These are phyloP conservation scores for Wickerhamiella qilinensis DNA, from an alignment of 805 yeast species.

Conservation along the genomic window DNA sequence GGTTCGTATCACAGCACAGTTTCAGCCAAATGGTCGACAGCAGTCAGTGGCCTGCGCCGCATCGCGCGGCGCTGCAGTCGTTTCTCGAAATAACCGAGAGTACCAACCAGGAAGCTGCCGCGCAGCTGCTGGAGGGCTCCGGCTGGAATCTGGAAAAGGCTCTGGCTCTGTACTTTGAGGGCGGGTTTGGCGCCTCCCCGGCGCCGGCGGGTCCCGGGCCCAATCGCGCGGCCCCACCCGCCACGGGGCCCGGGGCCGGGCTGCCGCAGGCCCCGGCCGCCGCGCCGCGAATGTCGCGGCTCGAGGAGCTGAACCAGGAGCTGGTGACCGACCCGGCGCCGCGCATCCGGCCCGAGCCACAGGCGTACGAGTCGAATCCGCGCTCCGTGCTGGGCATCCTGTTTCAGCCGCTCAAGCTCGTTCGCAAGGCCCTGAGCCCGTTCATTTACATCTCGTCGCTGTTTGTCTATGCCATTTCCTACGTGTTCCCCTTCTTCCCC, in stretches of 20 bases:
- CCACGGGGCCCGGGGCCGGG: not conserved
- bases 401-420: conserved; percentile 21
- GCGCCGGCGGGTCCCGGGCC: not conserved
- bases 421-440: conserved; percentile 18
- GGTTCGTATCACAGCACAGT: no score
- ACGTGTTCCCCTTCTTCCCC: conserved; percentile 25
- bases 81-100: conserved; percentile 22
- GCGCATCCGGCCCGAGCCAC: conserved; percentile 16
- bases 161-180: conserved; percentile 12
- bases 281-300: conserved; percentile 13
- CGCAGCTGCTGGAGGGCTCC: conserved; percentile 17
- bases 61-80: conserved; percentile 9
- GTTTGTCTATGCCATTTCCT: conserved; percentile 17
- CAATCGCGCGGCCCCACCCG: not conserved
- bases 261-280: no score
- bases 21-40: not conserved
- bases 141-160: conserved; percentile 28
- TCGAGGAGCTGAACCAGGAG: conserved; percentile 17
- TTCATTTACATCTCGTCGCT: conserved; percentile 4
- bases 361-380: conserved; percentile 15
- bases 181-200: not conserved
- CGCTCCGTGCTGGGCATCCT: conserved; percentile 20
- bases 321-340: conserved; percentile 19
- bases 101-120: conserved; percentile 17
- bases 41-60: not conserved